A percentile compares a stretch with the other conserved stretches of the same genome.
phyloP scores from a whole-genome alignment of 495 filamentous ascomycete species.

The Margaritispora aquatica region DNA sequence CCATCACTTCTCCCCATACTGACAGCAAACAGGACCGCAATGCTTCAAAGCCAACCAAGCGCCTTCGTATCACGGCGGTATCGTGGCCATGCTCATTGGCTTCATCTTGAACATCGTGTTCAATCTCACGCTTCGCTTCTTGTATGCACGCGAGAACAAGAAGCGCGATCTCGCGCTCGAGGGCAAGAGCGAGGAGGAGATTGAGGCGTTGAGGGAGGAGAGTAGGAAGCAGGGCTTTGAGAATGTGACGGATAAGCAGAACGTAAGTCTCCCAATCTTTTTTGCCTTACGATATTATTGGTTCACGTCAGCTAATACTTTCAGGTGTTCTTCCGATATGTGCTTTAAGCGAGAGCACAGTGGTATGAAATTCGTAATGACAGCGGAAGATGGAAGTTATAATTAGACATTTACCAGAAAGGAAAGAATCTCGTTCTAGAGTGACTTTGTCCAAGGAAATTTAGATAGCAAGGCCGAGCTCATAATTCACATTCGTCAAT shows the following conservation, averaged over 20 bases:
- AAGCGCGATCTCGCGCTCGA: conserved; percentile 32
- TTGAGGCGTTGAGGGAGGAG: conserved; percentile 21
- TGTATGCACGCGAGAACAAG: conserved; percentile 47
- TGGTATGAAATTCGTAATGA: too few relatives aligned
- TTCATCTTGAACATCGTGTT: conserved; percentile 46
- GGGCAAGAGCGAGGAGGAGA: conserved; percentile 23
- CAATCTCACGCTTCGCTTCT: conserved; percentile 56
- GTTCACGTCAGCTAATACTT: not conserved
- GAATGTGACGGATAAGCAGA: conserved; percentile 26
- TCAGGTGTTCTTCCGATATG: conserved; percentile 1
- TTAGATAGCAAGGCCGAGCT: too few relatives aligned
- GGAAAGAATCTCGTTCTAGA: too few relatives aligned
- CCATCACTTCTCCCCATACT: not conserved
- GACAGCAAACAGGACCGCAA: conserved; percentile 16
- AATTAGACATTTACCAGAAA: too few relatives aligned
- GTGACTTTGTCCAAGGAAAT: too few relatives aligned
- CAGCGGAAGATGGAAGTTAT: too few relatives aligned
- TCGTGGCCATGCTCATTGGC: conserved; percentile 28
- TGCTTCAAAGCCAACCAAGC: conserved; percentile 19
- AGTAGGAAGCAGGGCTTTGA: conserved; percentile 27
- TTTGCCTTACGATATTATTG: not conserved
- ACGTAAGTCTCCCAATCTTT: conserved; percentile 19
- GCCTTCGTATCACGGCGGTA: conserved; percentile 58
- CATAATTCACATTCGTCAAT: too few relatives aligned
- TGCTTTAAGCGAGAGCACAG: not conserved